A percentile compares a stretch with the other conserved stretches of the same genome.
Evolutionary conservation across 129 eudicot species (phyloP).

Genomic region (Apium graveolens): DNA sequence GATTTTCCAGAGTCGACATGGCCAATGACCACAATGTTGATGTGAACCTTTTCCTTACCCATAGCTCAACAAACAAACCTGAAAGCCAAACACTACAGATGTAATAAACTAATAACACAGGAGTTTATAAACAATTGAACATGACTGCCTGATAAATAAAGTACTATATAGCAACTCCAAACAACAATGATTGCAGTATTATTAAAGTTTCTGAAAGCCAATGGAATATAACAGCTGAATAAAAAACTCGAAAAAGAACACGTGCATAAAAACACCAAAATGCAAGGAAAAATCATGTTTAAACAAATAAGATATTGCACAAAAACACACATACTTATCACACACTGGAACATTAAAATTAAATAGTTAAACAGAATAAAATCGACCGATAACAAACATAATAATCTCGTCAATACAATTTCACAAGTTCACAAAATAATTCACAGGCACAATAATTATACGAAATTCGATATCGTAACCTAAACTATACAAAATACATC

Average conservation of each 20-base stretch:
- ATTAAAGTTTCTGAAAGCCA: neutral
- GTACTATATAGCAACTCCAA: neutral
- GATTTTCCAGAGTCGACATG: slow-evolving; percentile 54
- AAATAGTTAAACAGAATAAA: neutral
- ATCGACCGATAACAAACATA: neutral
- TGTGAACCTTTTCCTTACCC: slow-evolving; percentile 49
- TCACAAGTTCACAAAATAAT: neutral
- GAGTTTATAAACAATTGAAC: neutral
- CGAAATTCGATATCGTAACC: neutral
- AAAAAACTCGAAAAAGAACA: neutral
- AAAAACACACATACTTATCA: neutral
- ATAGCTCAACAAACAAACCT: slow-evolving; percentile 12
- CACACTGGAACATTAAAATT: no score
- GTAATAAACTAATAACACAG: neutral
- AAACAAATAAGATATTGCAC: neutral
- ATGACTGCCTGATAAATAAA: neutral
- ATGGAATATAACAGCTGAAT: neutral
- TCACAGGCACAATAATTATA: neutral
- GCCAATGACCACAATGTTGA: slow-evolving; percentile 51
- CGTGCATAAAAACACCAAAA: neutral
- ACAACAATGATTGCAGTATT: neutral
- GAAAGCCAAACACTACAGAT: neutral
- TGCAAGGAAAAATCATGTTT: neutral
- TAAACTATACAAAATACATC: neutral
- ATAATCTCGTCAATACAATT: neutral